Conservation (phyloP, 768 basidiomycete species). For the Terana coerulea region DNA sequence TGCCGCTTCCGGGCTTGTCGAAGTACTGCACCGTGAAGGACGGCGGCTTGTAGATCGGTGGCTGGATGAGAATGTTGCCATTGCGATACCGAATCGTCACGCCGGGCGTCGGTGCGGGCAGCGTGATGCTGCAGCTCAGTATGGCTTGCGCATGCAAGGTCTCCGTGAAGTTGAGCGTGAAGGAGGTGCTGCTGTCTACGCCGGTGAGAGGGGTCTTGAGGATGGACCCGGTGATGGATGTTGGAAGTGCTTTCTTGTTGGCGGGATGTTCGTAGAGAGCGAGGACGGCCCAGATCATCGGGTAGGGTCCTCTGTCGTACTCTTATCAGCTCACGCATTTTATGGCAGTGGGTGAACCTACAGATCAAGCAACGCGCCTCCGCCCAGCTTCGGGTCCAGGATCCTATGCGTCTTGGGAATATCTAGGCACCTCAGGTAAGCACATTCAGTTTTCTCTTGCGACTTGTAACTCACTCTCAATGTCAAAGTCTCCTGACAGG, state of each 20-base stretch:
- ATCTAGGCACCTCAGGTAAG: conserved; percentile 34
- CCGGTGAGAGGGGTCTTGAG: conserved; percentile 73
- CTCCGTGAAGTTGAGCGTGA: conserved; percentile 65
- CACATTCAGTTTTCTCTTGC: not conserved
- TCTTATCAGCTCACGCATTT: not conserved
- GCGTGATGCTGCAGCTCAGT: conserved; percentile 64
- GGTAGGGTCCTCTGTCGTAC: conserved; percentile 69
- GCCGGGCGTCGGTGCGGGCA: conserved; percentile 43
- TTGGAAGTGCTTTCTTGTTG: conserved; percentile 59
- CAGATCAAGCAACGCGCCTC: conserved; percentile 84
- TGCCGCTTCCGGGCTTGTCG: conserved; percentile 41
- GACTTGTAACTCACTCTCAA: conserved; percentile 47
- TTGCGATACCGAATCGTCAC: conserved; percentile 72
- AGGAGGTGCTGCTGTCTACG: conserved; percentile 76
- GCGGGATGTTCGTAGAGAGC: conserved; percentile 73
- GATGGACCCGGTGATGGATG: conserved; percentile 64
- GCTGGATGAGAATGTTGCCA: conserved; percentile 60
- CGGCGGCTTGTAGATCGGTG: conserved; percentile 66
- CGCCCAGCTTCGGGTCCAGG: conserved; percentile 74
- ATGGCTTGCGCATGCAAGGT: conserved; percentile 70
- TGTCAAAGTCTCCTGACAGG: conserved; percentile 64
- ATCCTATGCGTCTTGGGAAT: conserved; percentile 70
- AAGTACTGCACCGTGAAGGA: conserved; percentile 63
- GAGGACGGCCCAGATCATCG: conserved; percentile 77
- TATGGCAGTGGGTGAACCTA: conserved; percentile 21